Percentiles rank a stretch among this genome's conserved stretches.
Evolutionary conservation across 257 asterid species (phyloP).

Genomic region (Solanum ossicruentum): DNA sequence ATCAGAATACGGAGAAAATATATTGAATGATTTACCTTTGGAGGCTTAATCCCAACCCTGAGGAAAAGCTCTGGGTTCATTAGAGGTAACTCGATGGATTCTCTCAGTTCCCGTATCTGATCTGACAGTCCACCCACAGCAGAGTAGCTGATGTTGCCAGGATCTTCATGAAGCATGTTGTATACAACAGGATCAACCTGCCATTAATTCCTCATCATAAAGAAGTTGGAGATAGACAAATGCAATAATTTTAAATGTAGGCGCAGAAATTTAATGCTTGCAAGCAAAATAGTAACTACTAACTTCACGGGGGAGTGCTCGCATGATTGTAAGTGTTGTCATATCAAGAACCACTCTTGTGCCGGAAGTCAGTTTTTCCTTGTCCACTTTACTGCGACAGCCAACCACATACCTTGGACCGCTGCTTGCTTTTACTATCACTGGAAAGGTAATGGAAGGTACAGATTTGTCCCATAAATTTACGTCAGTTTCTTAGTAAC

Average conservation of each 20-base stretch:
- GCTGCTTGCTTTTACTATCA: constrained; percentile 94
- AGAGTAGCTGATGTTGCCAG: constrained; percentile 92
- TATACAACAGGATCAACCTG: constrained; percentile 97
- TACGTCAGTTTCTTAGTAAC: background rate
- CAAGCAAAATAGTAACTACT: background rate
- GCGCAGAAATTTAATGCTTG: background rate
- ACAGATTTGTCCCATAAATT: background rate
- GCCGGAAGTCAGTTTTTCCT: constrained; percentile 86
- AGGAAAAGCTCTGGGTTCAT: constrained; percentile 97
- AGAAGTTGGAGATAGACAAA: background rate
- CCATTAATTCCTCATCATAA: constrained; percentile 5
- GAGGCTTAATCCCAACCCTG: constrained; percentile 93
- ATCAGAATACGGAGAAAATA: background rate
- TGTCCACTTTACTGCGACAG: constrained; percentile 93
- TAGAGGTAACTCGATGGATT: constrained; percentile 82
- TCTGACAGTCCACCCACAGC: constrained; percentile 97
- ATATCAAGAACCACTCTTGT: constrained; percentile 95
- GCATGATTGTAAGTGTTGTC: constrained; percentile 96
- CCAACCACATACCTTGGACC: constrained; percentile 98
- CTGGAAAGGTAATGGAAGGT: constrained; percentile 17
- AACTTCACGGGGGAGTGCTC: constrained; percentile 99
- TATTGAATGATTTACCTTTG: constrained; percentile 41
- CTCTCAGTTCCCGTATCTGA: constrained; percentile 91
- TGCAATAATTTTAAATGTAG: background rate
- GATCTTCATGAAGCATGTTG: constrained; percentile 98